Evolutionary conservation across 768 basidiomycete genomes (phyloP), one percentile per base, ranked within the genome.

Genomic region (Termitomyces sp.): DNA sequence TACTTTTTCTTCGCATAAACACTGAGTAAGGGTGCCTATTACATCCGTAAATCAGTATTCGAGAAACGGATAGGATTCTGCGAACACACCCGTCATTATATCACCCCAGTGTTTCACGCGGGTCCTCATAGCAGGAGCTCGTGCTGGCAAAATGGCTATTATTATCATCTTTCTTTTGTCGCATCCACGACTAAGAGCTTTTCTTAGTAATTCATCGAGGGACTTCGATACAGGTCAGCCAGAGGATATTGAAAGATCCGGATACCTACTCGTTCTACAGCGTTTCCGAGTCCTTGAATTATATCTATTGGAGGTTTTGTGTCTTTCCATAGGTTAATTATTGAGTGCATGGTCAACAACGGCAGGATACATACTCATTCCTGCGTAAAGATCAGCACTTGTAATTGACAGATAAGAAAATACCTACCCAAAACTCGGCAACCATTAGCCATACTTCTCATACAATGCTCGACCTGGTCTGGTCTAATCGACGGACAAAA

Each of bases 51-150:
- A 35, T 35, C 28, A 41, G 26, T 30, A 11, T 33, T 30, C 3
- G 49, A 28, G 6, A 16, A 32, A 51, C 35, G 4, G 40, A 28
- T 18, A 45, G 33, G 16, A 44, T 46, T 9, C 24, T 36, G 10
- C 14, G 6, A 32, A 44, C 46, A 16, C 6, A 69, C 74, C 74
- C 24, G 60, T 47, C 10, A 16, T 14, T 14, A 72, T 66, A 63
- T 86, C 85, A 0, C 86, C 84, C 75, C 78, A 84, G 24, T 75
- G 73, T 58, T 88, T 88, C 26, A 88, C 75, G 0, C 62, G 52
- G 3, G 67, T 68, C 13, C 81, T 67, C 0, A 83, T 71, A 0
- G 76, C 76, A 0, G 75, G 76, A 0, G 82, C 83, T 14, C 72
- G 71, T 0, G 69, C 60, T 0, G 86, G 84, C 18, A 87, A 72